Base-by-base conservation (phyloP, 1,139 yeast genomes). In the Candida anutae region DNA sequence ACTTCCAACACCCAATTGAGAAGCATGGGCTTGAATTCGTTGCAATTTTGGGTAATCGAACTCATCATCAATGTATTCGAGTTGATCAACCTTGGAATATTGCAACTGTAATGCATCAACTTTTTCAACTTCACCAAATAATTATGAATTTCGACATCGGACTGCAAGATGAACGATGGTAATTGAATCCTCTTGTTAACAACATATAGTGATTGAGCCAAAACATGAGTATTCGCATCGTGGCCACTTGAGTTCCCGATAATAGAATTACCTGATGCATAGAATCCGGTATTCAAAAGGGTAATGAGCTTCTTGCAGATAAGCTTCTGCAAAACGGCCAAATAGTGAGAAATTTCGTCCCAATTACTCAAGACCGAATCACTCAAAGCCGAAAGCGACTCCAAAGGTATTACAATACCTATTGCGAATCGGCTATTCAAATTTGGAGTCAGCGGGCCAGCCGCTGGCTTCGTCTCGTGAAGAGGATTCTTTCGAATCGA, bases 1-100 rank as follows among this genome's bases (percentile, higher is more conserved):
- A 72, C 60, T 38, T 74, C 79, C 30, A 64, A 55, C 9, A 72
- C 70, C 81, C 81, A 74, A 29, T 65, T 63, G n/a, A 65, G 38
- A 20, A 66, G 38, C 32, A 59, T 27, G 5, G 35, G 21, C 11
- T 34, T 31, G 25, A 31, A 37, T 22, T 26, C 26, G 4, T 29
- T 16, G 5, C 30, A 21, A 10, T 30, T 26, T 11, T 22, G 10
- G 10, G 6, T 16, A 4, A 35, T 26, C 13, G 53, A 38, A 14
- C 43, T 37, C 26, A 46, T 45, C 34, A 58, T 62, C 14, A 65
- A 41, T 10, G 53, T 45, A 35, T 62, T 57, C 10, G 61, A 46
- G 37, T 54, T 56, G 13, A 67, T 58, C 21, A 73, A 45, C 31
- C 71, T 56, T 4, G 77, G 77, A 3, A 67, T 53, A 37, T 69